Evolutionary conservation across 371 early-diverging fungal species (phyloP).

Genomic region (Apophysomyces variabilis): DNA sequence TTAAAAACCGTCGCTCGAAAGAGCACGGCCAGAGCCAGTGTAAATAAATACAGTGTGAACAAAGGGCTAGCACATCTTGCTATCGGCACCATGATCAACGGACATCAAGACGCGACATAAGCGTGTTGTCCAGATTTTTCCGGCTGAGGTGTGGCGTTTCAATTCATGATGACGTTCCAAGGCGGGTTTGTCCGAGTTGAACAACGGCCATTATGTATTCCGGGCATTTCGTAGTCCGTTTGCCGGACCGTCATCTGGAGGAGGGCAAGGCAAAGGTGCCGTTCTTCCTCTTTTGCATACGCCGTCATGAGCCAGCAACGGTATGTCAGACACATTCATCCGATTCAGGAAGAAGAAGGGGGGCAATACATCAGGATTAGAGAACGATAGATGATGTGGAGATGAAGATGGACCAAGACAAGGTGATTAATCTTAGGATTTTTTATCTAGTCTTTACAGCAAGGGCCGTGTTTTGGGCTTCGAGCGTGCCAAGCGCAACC

Average conservation of each 20-base stretch:
- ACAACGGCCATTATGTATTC: neutral
- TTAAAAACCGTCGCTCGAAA: neutral
- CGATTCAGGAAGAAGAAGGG: neutral
- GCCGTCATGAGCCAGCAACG: conserved; percentile 13
- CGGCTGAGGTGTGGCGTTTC: neutral
- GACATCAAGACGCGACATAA: neutral
- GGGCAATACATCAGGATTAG: neutral
- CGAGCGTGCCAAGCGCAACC: conserved; percentile 90
- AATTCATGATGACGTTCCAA: too few relatives aligned
- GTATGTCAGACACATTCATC: conserved; percentile 6
- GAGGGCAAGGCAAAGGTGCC: neutral
- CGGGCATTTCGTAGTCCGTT: neutral
- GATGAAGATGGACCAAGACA: neutral
- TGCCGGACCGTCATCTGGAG: conserved; percentile 11
- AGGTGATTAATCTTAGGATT: neutral
- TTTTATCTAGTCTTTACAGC: conserved; percentile 85
- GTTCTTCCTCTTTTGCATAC: conserved; percentile 12
- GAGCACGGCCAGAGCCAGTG: neutral
- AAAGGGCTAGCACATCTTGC: conserved; percentile 8
- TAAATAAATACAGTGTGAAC: neutral
- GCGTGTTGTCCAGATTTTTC: neutral
- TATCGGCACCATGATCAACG: conserved; percentile 8
- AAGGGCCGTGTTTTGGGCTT: conserved; percentile 94
- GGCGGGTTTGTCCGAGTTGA: neutral
- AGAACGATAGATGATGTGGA: conserved; percentile 4